Conservation (phyloP, 192 early-diverging fungal genomes). For the Podila minutissima region DNA sequence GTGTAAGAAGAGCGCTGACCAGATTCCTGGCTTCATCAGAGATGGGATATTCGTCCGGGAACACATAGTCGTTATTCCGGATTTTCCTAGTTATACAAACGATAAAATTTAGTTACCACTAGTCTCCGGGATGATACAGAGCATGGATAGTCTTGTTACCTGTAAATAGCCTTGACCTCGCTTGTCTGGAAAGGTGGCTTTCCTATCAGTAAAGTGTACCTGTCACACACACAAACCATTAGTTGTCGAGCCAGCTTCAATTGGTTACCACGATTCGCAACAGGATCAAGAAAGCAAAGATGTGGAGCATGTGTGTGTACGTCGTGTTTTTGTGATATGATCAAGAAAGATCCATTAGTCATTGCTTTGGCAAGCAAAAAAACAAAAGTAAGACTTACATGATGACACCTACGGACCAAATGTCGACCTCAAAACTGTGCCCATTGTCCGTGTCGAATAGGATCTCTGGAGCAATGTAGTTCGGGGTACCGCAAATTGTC, state of each 20-base stretch:
- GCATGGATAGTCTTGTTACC: conserved; percentile 54
- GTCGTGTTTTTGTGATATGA: background rate
- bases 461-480: conserved; percentile 98
- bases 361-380: background rate
- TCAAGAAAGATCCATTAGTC: background rate
- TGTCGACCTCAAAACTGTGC: conserved; percentile 94
- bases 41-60: conserved; percentile 70
- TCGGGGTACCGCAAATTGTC: conserved; percentile 96
- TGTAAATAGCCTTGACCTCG: conserved; percentile 81
- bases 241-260: background rate
- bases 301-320: background rate
- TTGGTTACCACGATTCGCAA: too few relatives aligned
- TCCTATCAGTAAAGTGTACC: conserved; percentile 90
- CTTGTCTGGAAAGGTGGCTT: conserved; percentile 90
- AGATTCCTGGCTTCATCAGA: conserved; percentile 73
- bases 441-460: conserved; percentile 80
- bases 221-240: conserved; percentile 14
- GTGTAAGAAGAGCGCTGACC: conserved; percentile 74
- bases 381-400: conserved; percentile 62
- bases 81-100: conserved; percentile 21
- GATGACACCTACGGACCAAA: conserved; percentile 93
- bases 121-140: too few relatives aligned
- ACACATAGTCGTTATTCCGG: conserved; percentile 72
- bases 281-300: background rate
- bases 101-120: too few relatives aligned